Conservation (phyloP, 441 rosid genomes). For the Geranium incanum region DNA sequence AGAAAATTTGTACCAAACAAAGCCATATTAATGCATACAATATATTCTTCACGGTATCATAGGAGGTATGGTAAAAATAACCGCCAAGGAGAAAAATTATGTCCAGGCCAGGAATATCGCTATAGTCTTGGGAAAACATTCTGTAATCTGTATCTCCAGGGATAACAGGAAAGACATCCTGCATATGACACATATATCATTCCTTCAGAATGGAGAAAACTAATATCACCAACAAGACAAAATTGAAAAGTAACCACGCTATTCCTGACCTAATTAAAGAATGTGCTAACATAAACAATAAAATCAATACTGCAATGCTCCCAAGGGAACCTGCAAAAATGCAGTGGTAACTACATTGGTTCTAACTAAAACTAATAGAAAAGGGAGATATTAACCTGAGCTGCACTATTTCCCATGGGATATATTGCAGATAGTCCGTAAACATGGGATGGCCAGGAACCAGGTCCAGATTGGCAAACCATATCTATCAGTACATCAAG, state of each 20-base stretch:
- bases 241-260: neutral
- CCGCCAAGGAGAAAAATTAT: conserved; percentile 95
- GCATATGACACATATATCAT: conserved; percentile 20
- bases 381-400: conserved; percentile 57
- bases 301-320: conserved; percentile 3
- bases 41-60: conserved; percentile 90
- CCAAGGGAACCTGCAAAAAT: neutral
- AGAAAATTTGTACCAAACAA: conserved; percentile 47
- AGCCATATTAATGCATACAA: conserved; percentile 69
- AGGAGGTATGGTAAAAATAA: conserved; percentile 95
- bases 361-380: conserved; percentile 10
- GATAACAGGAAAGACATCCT: conserved; percentile 86
- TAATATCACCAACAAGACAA: neutral
- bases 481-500: conserved; percentile 51
- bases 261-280: neutral
- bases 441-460: conserved; percentile 78
- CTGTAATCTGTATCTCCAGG: conserved; percentile 99
- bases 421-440: conserved; percentile 81
- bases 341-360: conserved; percentile 15
- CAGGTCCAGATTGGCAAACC: conserved; percentile 97
- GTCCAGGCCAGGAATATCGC: conserved; percentile 91
- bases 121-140: conserved; percentile 86
- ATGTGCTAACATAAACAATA: neutral
- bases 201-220: neutral
- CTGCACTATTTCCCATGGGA: conserved; percentile 99